Conservation (phyloP, 768 basidiomycete genomes). For the Candolleomyces aberdarensis region DNA sequence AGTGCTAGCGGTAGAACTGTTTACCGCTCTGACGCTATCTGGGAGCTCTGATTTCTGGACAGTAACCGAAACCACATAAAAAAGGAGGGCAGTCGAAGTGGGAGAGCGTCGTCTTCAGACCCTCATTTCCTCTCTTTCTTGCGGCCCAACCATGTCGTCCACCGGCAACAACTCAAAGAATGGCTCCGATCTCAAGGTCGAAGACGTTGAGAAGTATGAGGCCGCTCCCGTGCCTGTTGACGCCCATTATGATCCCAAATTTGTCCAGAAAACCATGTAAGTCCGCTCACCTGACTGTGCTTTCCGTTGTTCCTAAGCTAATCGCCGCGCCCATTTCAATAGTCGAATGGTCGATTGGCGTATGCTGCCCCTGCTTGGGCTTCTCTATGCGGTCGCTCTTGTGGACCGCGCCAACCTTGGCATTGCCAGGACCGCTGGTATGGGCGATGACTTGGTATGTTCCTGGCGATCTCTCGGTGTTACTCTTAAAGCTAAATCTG, state of each 20-base stretch:
- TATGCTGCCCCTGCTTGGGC: conserved; percentile 31
- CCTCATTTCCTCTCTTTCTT: too few species aligned
- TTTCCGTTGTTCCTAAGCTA: not conserved
- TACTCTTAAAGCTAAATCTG: not conserved
- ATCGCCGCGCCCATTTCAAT: not conserved
- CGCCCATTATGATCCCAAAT: conserved; percentile 12
- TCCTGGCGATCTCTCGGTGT: not conserved
- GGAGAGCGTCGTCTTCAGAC: too few species aligned
- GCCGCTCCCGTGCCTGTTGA: not conserved
- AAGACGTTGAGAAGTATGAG: not conserved
- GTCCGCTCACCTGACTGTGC: not conserved
- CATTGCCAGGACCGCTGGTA: conserved; percentile 32
- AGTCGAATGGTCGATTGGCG: conserved; percentile 32
- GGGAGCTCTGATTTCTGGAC: too few species aligned
- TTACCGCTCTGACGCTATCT: too few species aligned
- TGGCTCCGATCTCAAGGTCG: not conserved
- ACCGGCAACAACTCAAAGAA: not conserved
- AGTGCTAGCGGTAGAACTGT: too few species aligned
- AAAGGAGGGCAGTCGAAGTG: too few species aligned
- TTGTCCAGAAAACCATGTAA: conserved; percentile 20
- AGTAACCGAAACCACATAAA: too few species aligned
- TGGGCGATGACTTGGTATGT: conserved; percentile 30
- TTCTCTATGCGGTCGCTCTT: conserved; percentile 32
- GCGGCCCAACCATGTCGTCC: too few species aligned
- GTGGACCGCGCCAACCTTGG: conserved; percentile 38